Conservation (phyloP, 2,329 filamentous ascomycete species). For the Cercospora brassicicola region DNA sequence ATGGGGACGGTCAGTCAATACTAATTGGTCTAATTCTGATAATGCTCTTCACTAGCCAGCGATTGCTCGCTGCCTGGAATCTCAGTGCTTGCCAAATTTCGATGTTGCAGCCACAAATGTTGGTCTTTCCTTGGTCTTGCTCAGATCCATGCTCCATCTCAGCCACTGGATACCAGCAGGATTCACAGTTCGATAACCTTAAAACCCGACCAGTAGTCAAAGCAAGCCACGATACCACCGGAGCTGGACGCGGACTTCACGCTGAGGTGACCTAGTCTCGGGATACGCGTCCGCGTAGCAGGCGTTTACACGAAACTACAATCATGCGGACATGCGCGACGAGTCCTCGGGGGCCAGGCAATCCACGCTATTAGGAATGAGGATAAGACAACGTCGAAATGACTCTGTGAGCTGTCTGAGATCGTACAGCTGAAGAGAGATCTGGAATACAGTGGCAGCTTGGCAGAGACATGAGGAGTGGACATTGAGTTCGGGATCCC, state of each 20-base stretch:
- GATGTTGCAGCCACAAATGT: not conserved
- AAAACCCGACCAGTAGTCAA: not conserved
- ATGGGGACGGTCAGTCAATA: not conserved
- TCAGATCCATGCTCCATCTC: not conserved
- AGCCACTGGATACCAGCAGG: not conserved
- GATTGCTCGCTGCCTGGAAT: not conserved
- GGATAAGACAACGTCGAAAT: not conserved
- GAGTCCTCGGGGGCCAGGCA: not conserved
- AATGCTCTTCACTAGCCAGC: not conserved
- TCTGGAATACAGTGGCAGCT: not conserved
- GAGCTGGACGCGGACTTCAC: not conserved
- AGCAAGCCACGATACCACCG: not conserved
- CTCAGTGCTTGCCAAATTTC: not conserved
- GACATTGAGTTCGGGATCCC: not conserved
- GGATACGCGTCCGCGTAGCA: not conserved
- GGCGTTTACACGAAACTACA: not conserved
- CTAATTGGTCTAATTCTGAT: not conserved
- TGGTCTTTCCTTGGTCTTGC: no score
- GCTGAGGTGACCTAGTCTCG: not conserved
- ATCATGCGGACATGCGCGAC: not conserved
- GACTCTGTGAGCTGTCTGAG: not conserved
- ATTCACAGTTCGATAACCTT: not conserved
- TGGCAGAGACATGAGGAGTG: conserved; percentile 1
- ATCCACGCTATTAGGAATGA: not conserved
- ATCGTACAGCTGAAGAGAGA: not conserved